phyloP scores from a whole-genome alignment of 768 basidiomycete species.

The Leccinum longicurvipes region DNA sequence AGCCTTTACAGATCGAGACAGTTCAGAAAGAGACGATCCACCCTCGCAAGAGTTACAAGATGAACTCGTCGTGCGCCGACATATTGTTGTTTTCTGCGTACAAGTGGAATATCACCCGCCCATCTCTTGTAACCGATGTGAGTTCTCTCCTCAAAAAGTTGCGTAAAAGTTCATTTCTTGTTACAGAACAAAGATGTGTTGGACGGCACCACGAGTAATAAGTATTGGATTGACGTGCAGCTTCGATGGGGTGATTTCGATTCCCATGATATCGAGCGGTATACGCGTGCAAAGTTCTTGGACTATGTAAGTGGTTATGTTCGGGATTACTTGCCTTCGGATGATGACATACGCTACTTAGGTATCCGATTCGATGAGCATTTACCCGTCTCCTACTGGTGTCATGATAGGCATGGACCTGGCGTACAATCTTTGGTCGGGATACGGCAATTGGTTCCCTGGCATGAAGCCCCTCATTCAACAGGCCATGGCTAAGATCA shows the following conservation, averaged over 20 bases:
- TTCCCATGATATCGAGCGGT: slow-evolving; percentile 97
- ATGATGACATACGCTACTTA: slow-evolving; percentile 25
- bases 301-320: slow-evolving; percentile 68
- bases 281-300: slow-evolving; percentile 97
- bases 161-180: slow-evolving; percentile 8
- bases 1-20: slow-evolving; percentile 97
- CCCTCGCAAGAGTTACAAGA: slow-evolving; percentile 99
- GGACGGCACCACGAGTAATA: slow-evolving; percentile 97
- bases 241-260: slow-evolving; percentile 98
- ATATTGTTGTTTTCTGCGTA: slow-evolving; percentile 95
- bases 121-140: slow-evolving; percentile 92
- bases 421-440: slow-evolving; percentile 98
- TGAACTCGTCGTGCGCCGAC: slow-evolving; percentile 99
- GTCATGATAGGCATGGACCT: slow-evolving; percentile 99
- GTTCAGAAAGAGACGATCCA: slow-evolving; percentile 99
- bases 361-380: slow-evolving; percentile 97
- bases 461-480: slow-evolving; percentile 97
- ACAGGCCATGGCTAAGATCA: slow-evolving; percentile 99
- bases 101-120: slow-evolving; percentile 98
- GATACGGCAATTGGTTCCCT: slow-evolving; percentile 99
- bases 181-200: slow-evolving; percentile 84
- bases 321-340: background rate
- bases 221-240: slow-evolving; percentile 98
- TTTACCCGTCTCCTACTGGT: slow-evolving; percentile 98
- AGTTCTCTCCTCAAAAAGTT: slow-evolving; percentile 23